Conservation (phyloP, 1,139 yeast species). For the Debaryomycetaceae sp. region DNA sequence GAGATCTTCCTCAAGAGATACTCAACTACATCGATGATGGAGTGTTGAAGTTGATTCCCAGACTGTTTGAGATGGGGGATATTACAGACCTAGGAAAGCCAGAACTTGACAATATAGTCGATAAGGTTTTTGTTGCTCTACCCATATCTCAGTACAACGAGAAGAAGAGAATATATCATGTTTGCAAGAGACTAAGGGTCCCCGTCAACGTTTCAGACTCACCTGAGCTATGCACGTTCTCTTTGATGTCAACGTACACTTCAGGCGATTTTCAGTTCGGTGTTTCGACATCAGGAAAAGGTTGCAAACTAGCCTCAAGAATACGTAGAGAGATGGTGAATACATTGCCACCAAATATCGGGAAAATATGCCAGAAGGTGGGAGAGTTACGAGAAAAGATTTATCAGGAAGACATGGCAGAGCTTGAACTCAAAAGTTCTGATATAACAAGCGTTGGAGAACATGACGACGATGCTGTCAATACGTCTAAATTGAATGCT, state of each 20-base stretch:
- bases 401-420: conserved; percentile 48
- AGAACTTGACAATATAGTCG: conserved; percentile 63
- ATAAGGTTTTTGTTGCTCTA: conserved; percentile 66
- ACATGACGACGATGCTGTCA: conserved; percentile 69
- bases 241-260: conserved; percentile 65
- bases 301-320: conserved; percentile 81
- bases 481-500: conserved; percentile 53
- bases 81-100: conserved; percentile 57
- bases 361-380: conserved; percentile 61
- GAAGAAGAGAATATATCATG: conserved; percentile 39
- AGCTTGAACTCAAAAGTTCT: conserved; percentile 13
- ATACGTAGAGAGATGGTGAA: conserved; percentile 71
- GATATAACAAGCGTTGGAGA: conserved; percentile 44
- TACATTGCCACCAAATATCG: conserved; percentile 66
- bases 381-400: conserved; percentile 62
- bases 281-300: conserved; percentile 83
- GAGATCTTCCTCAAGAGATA: conserved; percentile 19
- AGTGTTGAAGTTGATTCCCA: conserved; percentile 27
- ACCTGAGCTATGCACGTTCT: conserved; percentile 70
- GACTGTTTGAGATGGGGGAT: conserved; percentile 29
- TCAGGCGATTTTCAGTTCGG: conserved; percentile 81
- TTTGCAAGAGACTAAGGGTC: conserved; percentile 61
- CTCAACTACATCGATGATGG: conserved; percentile 17
- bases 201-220: conserved; percentile 81
- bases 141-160: conserved; percentile 21